Evolutionary conservation across 768 basidiomycete genomes (phyloP), one percentile per base, ranked within the genome.

Genomic region (Chlorophyllum brunneum): DNA sequence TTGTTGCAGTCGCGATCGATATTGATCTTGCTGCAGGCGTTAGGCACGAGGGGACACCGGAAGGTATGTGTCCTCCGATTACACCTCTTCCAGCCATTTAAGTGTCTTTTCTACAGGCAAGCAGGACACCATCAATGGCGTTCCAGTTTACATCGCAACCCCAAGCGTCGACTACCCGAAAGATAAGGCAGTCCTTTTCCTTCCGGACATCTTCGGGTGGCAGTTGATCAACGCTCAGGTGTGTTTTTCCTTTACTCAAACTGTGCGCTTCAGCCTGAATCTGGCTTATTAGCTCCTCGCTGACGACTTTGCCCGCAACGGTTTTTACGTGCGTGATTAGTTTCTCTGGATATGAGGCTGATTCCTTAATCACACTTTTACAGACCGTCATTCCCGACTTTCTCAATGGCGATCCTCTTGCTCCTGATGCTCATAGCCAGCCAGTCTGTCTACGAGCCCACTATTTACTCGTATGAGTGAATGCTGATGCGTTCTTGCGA

Each of bases 181-280:
- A 64, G 71, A 77, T 57, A 84, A 82, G 61, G 79, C 74, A 23
- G 48, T 85, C 42, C 71, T 86, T 23, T 79, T 70, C 68, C 61
- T 85, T 22, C 51, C 78, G 2, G 84, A 82, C 56, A 66, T 74
- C 40, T 81, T 79, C 52, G 83, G 82, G 6, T 59, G 74, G 22
- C 66, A 75, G 20, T 64, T 81, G 8, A 36, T 63, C 62, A 83
- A 85, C 58, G 47, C 64, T 31, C 62, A 70, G 63, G 80, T 79
- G 36, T 4, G 71, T 59, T 33, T n/a, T n/a, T 46, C 29, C 48
- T n/a, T 13, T 26, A 36, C 24, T 23, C 33, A 24, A 5, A 16
- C 24, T 43, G 18, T 37, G 4, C 20, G 7, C n/a, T 2, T 40
- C 5, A 15, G 23, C 23, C 4, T 40, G n/a, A 20, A 5, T 27